Evolutionary conservation across 306 rosid species (phyloP).

Genomic region (Rosa lucieae): DNA sequence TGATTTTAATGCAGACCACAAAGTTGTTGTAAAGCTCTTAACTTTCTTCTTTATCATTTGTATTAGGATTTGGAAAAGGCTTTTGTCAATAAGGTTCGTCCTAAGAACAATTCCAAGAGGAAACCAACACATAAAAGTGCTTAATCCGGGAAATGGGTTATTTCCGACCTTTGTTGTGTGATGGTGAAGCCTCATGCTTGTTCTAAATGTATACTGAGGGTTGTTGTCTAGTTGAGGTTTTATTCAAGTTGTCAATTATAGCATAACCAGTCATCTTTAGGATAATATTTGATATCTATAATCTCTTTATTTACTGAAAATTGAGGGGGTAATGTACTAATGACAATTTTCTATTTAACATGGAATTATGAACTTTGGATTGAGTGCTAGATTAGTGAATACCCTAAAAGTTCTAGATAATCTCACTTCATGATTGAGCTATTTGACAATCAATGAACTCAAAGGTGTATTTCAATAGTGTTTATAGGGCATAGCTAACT

Average conservation of each 20-base stretch:
- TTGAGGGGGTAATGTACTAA: not conserved
- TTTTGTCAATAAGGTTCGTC: constrained; percentile 74
- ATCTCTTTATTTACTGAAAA: not conserved
- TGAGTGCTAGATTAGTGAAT: no score
- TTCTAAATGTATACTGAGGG: not conserved
- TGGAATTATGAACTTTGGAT: not conserved
- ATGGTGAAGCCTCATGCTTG: not conserved
- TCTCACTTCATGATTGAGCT: no score
- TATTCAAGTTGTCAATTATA: not conserved
- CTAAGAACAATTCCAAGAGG: constrained; percentile 72
- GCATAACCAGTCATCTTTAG: not conserved
- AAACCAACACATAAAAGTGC: constrained; percentile 51
- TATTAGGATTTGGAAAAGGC: constrained; percentile 16
- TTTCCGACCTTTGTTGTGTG: not conserved
- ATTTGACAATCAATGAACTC: no score
- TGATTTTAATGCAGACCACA: no score
- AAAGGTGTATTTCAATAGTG: no score
- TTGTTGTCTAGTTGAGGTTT: not conserved
- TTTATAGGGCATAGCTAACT: no score
- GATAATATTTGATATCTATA: not conserved
- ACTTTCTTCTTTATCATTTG: no score
- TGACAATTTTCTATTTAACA: not conserved
- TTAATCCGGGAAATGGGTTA: constrained; percentile 11
- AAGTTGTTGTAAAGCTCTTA: no score
- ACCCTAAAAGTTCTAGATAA: no score